Evolutionary conservation across 306 rosid species (phyloP), one percentile per base, ranked within the genome.

Genomic region (Vigna unguiculata): DNA sequence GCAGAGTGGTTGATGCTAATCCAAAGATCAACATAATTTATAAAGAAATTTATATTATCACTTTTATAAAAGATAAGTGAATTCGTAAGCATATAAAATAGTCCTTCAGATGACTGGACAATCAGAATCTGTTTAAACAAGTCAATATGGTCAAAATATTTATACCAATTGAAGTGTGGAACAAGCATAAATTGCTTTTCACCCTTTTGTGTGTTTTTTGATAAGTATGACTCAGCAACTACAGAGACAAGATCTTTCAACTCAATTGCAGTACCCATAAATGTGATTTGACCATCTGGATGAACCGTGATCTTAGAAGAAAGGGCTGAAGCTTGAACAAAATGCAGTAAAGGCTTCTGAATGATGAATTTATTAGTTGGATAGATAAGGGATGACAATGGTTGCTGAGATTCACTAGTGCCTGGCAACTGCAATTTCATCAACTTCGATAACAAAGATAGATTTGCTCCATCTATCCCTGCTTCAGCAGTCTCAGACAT

Each of bases 101-200:
- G 61, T 74, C 28, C n/a, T 48, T 45, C n/a, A 41, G 28, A 65
- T 47, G 71, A 22, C 59, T 40, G 38, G 10, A 76, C 54, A 52
- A 60, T 61, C 45, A 71, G 6, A 71, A 65, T 58, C 22, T 20
- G 41, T 12, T 20, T 41, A 74, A 64, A 72, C 9, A 59, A 61
- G 70, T 40, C 17, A 64, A 19, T 49, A 64, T 19, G 17, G 51
- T 70, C 0, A 11, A 63, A 13, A 63, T 32, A 32, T 75, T 76
- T 69, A 32, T 94, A 94, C 98, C 98, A 79, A 17, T 60, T 84
- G 72, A 81, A 87, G 69, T 85, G 86, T 3, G 98, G 98, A 68
- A 94, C 91, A 79, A 94, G 84, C 75, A 89, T 36, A 12, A 87
- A 81, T 64, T 53, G 85, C 77, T 54, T 90, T 82, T 83, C 82